These are phyloP conservation scores for Wakefieldia striispora DNA, from an alignment of 768 basidiomycete species.

Conservation along the genomic window DNA sequence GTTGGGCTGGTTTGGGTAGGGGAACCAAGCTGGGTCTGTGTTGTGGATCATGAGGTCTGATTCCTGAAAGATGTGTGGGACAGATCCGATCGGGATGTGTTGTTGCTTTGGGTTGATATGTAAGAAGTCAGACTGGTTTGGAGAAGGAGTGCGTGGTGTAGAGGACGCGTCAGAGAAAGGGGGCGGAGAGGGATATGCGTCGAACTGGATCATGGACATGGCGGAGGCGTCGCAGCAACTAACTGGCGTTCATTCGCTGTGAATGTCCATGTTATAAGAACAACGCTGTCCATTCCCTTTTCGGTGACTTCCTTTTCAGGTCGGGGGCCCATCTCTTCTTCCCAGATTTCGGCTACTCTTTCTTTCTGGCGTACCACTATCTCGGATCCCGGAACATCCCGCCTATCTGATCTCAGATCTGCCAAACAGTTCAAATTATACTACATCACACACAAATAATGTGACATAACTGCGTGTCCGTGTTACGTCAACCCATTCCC, in stretches of 20 bases:
- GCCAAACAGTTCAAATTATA: conserved; percentile 8
- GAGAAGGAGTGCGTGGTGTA: conserved; percentile 72
- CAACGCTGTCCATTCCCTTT: conserved; percentile 26
- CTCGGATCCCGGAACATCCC: conserved; percentile 35
- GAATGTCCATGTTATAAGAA: conserved; percentile 30
- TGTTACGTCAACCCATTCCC: conserved; percentile 32
- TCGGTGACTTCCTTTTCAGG: conserved; percentile 24
- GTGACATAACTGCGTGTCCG: conserved; percentile 32
- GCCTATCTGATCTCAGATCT: conserved; percentile 31
- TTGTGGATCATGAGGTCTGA: conserved; percentile 36
- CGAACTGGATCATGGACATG: conserved; percentile 48
- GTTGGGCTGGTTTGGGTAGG: conserved; percentile 36
- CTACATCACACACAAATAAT: conserved; percentile 15
- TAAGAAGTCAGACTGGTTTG: conserved; percentile 41
- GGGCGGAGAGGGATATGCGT: conserved; percentile 49
- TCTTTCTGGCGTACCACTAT: conserved; percentile 34
- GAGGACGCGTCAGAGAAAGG: conserved; percentile 67
- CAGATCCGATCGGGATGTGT: conserved; percentile 39
- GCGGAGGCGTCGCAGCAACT: conserved; percentile 23
- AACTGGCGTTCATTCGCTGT: neutral
- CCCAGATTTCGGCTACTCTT: conserved; percentile 40
- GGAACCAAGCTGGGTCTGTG: conserved; percentile 38
- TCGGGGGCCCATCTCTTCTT: conserved; percentile 28
- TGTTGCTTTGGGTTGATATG: conserved; percentile 37
- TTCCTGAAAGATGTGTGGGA: conserved; percentile 51